Evolutionary conservation across 768 basidiomycete genomes (phyloP), one percentile per base, ranked within the genome.

Genomic region (Gyrodon lividus): DNA sequence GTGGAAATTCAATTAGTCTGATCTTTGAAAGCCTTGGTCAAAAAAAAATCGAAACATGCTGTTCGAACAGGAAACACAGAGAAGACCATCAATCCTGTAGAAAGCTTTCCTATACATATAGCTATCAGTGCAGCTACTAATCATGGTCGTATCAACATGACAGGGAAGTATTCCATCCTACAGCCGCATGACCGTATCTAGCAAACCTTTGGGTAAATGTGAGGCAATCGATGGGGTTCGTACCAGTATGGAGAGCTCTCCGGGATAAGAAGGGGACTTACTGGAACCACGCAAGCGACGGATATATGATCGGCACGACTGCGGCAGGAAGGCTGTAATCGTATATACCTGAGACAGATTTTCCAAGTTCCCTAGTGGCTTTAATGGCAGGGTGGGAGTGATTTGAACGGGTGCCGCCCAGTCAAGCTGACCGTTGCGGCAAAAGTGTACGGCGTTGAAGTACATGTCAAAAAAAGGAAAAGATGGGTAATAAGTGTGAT

Each of bases 101-200:
- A 26, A 26, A 26, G 24, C 24, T 26, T 8, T 26, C 24, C 24
- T 26, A 26, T 26, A 26, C n/a, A n/a, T n/a, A n/a, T n/a, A n/a
- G n/a, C n/a, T n/a, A n/a, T n/a, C n/a, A n/a, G n/a, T n/a, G n/a
- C n/a, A n/a, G n/a, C n/a, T n/a, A n/a, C n/a, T n/a, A n/a, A n/a
- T n/a, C n/a, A n/a, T n/a, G n/a, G n/a, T n/a, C n/a, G n/a, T n/a
- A n/a, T n/a, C n/a, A n/a, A 26, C 24, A 26, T 26, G 24, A 26
- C 24, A 5, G 40, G 12, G 22, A 23, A 7, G 6, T 9, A 22
- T 22, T 9, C 54, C 59, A 50, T 35, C 50, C 45, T 61, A 64
- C 19, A 30, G 37, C 62, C 62, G 57, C 51, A 42, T 16, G 24
- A 30, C 47, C 37, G 38, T 41, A 53, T 57, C 7, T 33, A 48